Percentiles rank a stretch among this genome's conserved stretches.
Evolutionary conservation across 176 grass and related monocot species (phyloP).

Genomic region (bread wheat (Triticum aestivum)): DNA sequence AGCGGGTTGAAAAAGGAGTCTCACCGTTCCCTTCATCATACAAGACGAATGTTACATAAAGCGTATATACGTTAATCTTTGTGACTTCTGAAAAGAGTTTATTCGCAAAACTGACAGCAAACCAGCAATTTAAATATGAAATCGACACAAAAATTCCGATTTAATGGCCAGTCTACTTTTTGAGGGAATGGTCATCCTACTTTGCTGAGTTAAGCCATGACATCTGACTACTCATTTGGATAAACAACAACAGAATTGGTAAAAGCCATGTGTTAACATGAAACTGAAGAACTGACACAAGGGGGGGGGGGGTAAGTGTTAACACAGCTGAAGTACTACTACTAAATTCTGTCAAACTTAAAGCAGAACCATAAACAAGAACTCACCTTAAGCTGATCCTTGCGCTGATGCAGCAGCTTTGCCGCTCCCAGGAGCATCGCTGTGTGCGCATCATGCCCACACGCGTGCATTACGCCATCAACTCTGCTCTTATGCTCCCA

Average conservation of each 20-base stretch:
- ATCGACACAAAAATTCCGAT: not conserved
- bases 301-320: no score
- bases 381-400: constrained; percentile 62
- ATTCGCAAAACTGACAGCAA: not conserved
- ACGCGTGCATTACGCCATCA: constrained; percentile 85
- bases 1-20: constrained; percentile 92
- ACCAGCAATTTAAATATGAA: constrained; percentile 1
- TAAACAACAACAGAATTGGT: no score
- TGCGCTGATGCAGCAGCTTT: constrained; percentile 81
- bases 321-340: not conserved
- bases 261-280: not conserved
- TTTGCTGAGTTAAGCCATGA: not conserved
- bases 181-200: not conserved
- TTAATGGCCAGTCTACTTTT: not conserved
- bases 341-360: not conserved
- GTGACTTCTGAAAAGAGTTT: not conserved
- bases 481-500: constrained; percentile 93
- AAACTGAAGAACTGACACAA: not conserved
- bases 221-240: not conserved
- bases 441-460: constrained; percentile 82
- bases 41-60: constrained; percentile 18
- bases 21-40: constrained; percentile 72
- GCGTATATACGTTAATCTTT: not conserved
- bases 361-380: not conserved
- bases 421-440: constrained; percentile 91